phyloP scores from a whole-genome alignment of 257 asterid genomes.

The Gentiana straminea region DNA sequence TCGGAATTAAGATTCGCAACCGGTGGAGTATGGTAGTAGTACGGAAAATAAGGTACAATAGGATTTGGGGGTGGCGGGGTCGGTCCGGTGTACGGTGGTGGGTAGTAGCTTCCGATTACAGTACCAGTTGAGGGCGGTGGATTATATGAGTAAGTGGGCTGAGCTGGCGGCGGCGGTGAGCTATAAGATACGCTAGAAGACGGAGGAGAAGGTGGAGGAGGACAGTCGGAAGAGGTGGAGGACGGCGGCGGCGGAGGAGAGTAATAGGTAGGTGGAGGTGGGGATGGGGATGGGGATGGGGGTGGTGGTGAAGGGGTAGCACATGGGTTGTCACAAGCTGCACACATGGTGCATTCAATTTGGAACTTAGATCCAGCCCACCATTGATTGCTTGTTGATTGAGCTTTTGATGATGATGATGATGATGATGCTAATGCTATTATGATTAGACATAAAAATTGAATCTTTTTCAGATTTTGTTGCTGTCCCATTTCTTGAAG shows the following conservation, averaged over 20 bases:
- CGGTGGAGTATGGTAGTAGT: constrained; percentile 54
- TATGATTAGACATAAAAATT: constrained; percentile 10
- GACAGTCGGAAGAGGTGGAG: constrained; percentile 34
- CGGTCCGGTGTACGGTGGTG: constrained; percentile 47
- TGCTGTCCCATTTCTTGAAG: constrained; percentile 32
- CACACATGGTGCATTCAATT: constrained; percentile 88
- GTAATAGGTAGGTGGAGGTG: constrained; percentile 9
- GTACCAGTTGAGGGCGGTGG: constrained; percentile 39
- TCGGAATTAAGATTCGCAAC: constrained; percentile 24
- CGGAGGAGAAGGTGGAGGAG: constrained; percentile 74
- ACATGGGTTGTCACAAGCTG: constrained; percentile 92
- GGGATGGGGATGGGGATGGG: constrained; percentile 33
- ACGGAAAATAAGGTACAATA: constrained; percentile 81
- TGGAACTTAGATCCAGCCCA: constrained; percentile 88
- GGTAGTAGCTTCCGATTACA: constrained; percentile 30
- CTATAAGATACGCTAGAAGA: constrained; percentile 26
- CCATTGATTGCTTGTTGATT: constrained; percentile 14
- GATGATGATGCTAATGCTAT: constrained; percentile 1
- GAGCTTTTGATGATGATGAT: constrained; percentile 9
- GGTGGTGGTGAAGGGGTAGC: constrained; percentile 63
- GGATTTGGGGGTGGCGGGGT: constrained; percentile 92
- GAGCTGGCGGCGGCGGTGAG: constrained; percentile 56
- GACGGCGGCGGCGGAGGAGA: constrained; percentile 27
- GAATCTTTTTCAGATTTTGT: constrained; percentile 10
- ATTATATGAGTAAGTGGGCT: constrained; percentile 19